Base-by-base conservation (phyloP, 768 basidiomycete species). In the Asterophora lycoperdoides region DNA sequence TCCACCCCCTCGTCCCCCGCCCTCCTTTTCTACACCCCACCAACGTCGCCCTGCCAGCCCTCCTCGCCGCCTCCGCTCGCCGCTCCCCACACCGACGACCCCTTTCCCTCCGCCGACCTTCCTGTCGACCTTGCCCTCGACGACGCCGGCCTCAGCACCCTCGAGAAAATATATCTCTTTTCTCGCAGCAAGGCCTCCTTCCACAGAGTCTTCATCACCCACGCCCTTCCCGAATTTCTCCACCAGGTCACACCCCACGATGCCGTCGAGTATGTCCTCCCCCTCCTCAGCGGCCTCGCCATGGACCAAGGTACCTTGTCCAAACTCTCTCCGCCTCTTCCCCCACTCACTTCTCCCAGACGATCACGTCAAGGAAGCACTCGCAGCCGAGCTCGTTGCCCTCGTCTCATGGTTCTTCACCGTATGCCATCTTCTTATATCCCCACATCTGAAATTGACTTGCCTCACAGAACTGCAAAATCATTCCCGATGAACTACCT, bases 351-450 rank as follows among this genome's bases (percentile, higher is more conserved):
- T 51, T 30, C 36, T 30, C 34, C 33, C 59, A 91, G 93, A 95
- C 52, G 93, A 95, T 60, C 64, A 75, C 38, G 91, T 96, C 44
- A 89, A 89, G 63, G 93, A 94, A 64, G 89, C 90, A 5, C 80
- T 96, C 18, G 84, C 89, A 1, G 75, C 81, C 1, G 84, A 89
- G 55, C 72, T 98, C 8, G 82, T 89, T 32, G 70, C 78, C 42
- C 80, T 95, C 56, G 79, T 96, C 41, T 96, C 92, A 92, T 95
- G 91, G 84, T 97, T 95, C 68, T 83, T 90, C 58, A 80, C 84
- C 47, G 83, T 82, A 55, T 48, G 64, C 54, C 32, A 23, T 26
- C 42, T 40, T 52, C 41, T 11, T n/a, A 10, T 32, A 14, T 17
- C 48, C n/a, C 36, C 38, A n/a, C n/a, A n/a, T n/a, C n/a, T n/a